phyloP scores from a whole-genome alignment of 495 filamentous ascomycete genomes.

The Mytilinidion resinicola region DNA sequence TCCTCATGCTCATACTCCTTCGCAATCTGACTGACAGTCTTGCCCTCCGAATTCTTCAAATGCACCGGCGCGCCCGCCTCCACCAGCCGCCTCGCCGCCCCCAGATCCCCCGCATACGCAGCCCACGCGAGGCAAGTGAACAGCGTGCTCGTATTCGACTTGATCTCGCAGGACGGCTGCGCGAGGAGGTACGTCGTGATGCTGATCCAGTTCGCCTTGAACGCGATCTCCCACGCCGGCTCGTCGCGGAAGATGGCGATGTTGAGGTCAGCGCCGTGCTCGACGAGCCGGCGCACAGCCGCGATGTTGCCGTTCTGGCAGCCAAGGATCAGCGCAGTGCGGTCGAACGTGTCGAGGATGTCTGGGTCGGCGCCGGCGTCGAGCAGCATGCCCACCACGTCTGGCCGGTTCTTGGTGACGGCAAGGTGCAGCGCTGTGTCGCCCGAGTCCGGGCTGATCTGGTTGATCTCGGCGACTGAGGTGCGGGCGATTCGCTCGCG shows the following conservation, averaged over 20 bases:
- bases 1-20: conserved; percentile 7
- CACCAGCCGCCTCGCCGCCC: conserved; percentile 9
- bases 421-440: conserved; percentile 11
- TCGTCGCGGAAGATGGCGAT: not conserved
- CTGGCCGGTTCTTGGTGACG: not conserved
- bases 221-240: conserved; percentile 12
- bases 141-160: not conserved
- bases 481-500: not conserved
- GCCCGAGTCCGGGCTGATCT: conserved; percentile 5
- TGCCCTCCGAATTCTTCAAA: conserved; percentile 11
- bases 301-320: conserved; percentile 10
- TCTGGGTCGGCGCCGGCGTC: conserved; percentile 12
- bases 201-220: not conserved
- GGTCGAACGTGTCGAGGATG: conserved; percentile 6
- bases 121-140: conserved; percentile 7
- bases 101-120: conserved; percentile 5
- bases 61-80: conserved; percentile 10
- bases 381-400: conserved; percentile 10
- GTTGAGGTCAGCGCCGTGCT: conserved; percentile 14
- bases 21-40: conserved; percentile 9
- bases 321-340: conserved; percentile 9
- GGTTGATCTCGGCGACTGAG: conserved; percentile 4
- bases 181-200: conserved; percentile 7
- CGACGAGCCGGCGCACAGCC: conserved; percentile 6
- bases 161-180: conserved; percentile 8